These are phyloP conservation scores for Monosporascus sp. DNA, from an alignment of 2,329 filamentous ascomycete species.

Conservation along the genomic window DNA sequence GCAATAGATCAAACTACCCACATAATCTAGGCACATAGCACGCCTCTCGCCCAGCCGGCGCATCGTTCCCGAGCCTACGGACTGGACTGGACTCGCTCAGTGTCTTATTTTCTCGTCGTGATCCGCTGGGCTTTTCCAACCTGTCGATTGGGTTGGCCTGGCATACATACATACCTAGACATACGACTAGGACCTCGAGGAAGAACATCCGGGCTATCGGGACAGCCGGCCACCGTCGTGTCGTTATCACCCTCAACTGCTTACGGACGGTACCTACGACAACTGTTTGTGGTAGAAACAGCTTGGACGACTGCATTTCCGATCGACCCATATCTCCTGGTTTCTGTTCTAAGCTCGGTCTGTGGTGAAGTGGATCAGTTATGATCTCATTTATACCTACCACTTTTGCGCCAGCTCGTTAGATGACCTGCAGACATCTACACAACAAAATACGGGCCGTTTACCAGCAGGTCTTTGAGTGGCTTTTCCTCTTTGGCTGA, in stretches of 20 bases:
- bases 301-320: too few species aligned
- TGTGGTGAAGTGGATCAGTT: neutral
- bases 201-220: neutral
- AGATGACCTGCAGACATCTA: slow-evolving; percentile 9
- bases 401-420: neutral
- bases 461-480: slow-evolving; percentile 10
- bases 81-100: neutral
- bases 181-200: neutral
- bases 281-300: too few species aligned
- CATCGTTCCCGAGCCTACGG: neutral
- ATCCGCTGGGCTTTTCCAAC: neutral
- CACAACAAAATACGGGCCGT: slow-evolving; percentile 12
- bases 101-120: neutral
- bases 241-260: neutral
- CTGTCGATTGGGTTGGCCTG: neutral
- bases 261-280: neutral
- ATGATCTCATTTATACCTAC: neutral
- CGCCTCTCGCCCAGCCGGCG: neutral
- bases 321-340: too few species aligned
- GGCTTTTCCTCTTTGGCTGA: slow-evolving; percentile 11
- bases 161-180: too few species aligned
- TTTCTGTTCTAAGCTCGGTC: neutral
- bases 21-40: neutral
- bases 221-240: neutral
- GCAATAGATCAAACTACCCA: neutral